Evolutionary conservation across 768 basidiomycete species (phyloP), one percentile per base, ranked within the genome.

Genomic region (Xerocomus brunneocitrinus): DNA sequence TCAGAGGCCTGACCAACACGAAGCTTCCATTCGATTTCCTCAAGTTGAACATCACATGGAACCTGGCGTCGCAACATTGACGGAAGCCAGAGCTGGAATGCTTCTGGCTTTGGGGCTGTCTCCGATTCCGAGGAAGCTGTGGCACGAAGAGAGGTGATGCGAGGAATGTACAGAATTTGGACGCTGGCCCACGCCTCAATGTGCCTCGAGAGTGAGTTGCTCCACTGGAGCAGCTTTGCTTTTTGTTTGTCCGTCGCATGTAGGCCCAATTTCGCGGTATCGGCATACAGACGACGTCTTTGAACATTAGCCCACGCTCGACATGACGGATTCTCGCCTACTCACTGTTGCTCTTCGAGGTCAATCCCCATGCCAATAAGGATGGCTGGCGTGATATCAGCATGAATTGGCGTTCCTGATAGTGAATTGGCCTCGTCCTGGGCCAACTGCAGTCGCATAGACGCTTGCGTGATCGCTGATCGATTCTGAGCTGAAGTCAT

Each of bases 331-430:
- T 19, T 19, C 19, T 19, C 19, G 19, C 19, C 19, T 16, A 52
- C 60, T 16, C 30, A 66, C 62, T 63, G 62, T 40, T 62, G 54
- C 1, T 62, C 62, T 34, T 66, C 64, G 0, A 66, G 39, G 19
- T 64, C 62, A 19, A 58, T n/a, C 5, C 55, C 62, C 6, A 36
- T 39, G 8, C 28, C 25, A 6, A 65, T 53, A 4, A 65, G 56
- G 6, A 44, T n/a, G 12, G 49, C 55, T 5, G 60, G 54, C 1
- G 58, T 51, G 12, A 65, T 52, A 4, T 65, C 51, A 3, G 49
- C 12, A 3, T 57, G 50, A 38, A 45, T 38, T 3, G 36, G 45
- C 36, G 36, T 10, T 40, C 16, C 16, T 3, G 47, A 16, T 22
- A 32, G 28, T 19, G 4, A 8, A 16, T 47, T 30, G 1, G 53